phyloP scores from a whole-genome alignment of 169 alveolate species.

The Plasmodium adleri region DNA sequence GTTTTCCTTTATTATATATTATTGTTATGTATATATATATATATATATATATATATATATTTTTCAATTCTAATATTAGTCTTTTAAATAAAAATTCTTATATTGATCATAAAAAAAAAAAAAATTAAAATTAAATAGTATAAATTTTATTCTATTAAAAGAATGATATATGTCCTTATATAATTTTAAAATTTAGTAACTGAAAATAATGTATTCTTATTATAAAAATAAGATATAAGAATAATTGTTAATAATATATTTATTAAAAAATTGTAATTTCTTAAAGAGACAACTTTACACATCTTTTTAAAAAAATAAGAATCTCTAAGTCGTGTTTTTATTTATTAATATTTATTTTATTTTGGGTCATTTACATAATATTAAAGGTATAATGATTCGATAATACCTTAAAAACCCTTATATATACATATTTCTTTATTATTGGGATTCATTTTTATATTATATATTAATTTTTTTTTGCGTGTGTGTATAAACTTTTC shows the following conservation, averaged over 20 bases:
- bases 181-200: constrained; percentile 16
- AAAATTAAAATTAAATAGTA: constrained; percentile 4
- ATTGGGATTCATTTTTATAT: too few relatives aligned
- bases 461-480: too few relatives aligned
- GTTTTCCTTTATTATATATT: constrained; percentile 11
- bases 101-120: constrained; percentile 21
- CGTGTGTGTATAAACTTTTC: too few relatives aligned
- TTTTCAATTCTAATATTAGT: constrained; percentile 53
- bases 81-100: constrained; percentile 32
- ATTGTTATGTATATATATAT: constrained; percentile 11
- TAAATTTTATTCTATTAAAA: neutral
- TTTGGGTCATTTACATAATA: neutral
- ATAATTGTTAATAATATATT: neutral
- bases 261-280: neutral
- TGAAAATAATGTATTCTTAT: neutral
- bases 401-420: too few relatives aligned
- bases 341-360: constrained; percentile 14
- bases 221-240: neutral
- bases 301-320: constrained; percentile 1
- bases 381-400: too few relatives aligned
- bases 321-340: neutral
- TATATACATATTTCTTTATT: too few relatives aligned
- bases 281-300: neutral
- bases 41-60: constrained; percentile 2
- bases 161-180: neutral